Base-by-base conservation (phyloP, 2,329 filamentous ascomycete species). In the Diaporthe vaccinii region DNA sequence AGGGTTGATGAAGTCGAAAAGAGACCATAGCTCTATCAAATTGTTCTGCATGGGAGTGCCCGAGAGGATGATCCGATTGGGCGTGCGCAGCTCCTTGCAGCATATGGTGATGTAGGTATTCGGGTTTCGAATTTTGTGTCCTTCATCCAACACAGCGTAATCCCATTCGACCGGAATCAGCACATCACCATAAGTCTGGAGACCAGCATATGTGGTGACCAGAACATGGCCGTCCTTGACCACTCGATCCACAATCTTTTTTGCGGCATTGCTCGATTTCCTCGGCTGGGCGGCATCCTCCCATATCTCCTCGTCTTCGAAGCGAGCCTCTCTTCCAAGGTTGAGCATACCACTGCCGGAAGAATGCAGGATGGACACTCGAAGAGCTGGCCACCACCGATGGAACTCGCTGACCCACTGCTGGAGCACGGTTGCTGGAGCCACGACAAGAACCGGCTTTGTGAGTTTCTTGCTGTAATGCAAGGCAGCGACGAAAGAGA, bases 401-500 rank as follows among this genome's bases (percentile, higher is more conserved):
- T 99, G 97, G 79, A 99, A 98, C 81, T 99, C 97, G 78, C 97
- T 98, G 17, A 98, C 97, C 97, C 97, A 99, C 82, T 99, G 97
- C 76, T 95, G 94, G 86, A 99, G 93, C 34, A 99, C 93, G 0
- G 97, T 99, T 4, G 96, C 96, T 2, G 97, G 97, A 69, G 95
- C 96, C 5, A 99, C 95, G 10, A 99, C 91, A 76, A 99, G 95
- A 58, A 97, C 92, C 0, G 97, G 97, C 76, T 95, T 95, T 31
- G 90, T 91, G 31, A 98, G 89, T 80, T 92, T 94, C 79, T 93
- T 94, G 84, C 95, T 98, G 84, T 98, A 96, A 82, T 99, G 97
- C 12, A 99, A 86, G 3, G 95, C 95, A 3, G 97, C 96, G 67
- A 99, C 87, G 79, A 98, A 98, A 0, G 95, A 92, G 69, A 92